Base-by-base conservation (phyloP, 192 early-diverging fungal species). In the Linnemannia schmuckeri region DNA sequence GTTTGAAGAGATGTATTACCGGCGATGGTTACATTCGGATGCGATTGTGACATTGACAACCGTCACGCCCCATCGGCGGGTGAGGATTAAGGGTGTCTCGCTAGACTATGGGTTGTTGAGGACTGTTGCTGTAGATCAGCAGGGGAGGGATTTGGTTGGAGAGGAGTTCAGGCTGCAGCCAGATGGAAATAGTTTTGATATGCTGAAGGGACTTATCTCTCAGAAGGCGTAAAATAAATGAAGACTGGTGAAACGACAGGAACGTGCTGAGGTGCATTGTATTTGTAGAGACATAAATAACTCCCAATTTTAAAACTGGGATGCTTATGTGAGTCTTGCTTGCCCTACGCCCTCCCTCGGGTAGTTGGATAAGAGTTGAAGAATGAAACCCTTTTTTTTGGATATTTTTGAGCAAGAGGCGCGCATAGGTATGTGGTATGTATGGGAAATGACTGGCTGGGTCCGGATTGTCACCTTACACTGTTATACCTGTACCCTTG, bases 131-230 rank as follows among this genome's bases (percentile, higher is more conserved):
- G 83, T 94, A 9, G 85, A 88, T 77, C 92, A 94, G 37, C 70
- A 87, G 41, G 78, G 74, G 2, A 42, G 76, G 17, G 76, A 77
- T 18, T n/a, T 87, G 1, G 40, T 24, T 12, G 85, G 85, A 18
- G 68, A 37, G 27, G 57, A 85, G 61, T 78, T 49, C 71, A 54
- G 76, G 38, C 88, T 99, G 54, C 97, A 98, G 87, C 98, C 98
- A 7, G 98, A 98, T 83, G 98, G 98, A 24, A 99, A 99, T 87
- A 95, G 94, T 40, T 99, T 99, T 90, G 98, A 99, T 89, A 98
- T 99, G 97, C 91, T 99, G 83, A 94, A 96, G 74, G 96, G 96
- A 0, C 82, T 99, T 47, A 97, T 99, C 85, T 92, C 90, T 18
- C 86, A 89, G 10, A 98, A 97, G 68, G 35, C 75, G 18, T 85